These are phyloP conservation scores for Gamsiella multidivaricata DNA, from an alignment of 192 early-diverging fungal species.

Conservation along the genomic window DNA sequence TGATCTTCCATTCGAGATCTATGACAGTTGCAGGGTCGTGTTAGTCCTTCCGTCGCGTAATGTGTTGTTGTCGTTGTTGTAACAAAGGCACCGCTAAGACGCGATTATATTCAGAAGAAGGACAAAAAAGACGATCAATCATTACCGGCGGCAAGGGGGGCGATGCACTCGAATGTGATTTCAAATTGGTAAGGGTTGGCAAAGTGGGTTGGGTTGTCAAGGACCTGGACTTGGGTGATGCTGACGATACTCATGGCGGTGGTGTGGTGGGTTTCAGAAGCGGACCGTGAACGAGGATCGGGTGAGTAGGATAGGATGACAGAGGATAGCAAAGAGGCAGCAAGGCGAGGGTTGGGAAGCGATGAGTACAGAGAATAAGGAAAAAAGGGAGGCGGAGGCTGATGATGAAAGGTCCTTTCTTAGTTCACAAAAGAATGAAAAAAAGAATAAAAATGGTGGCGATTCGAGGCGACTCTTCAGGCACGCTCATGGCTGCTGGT, in stretches of 20 bases:
- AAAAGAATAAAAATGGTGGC: conserved; percentile 25
- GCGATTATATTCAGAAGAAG: neutral
- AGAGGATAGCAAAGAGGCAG: neutral
- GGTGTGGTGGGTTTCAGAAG: neutral
- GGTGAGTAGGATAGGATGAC: neutral
- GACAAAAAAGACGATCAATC: conserved; percentile 2
- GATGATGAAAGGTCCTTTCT: no score
- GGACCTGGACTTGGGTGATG: conserved; percentile 85
- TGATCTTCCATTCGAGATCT: conserved; percentile 98
- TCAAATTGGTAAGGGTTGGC: conserved; percentile 88
- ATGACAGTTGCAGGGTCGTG: conserved; percentile 1
- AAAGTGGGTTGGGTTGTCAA: conserved; percentile 88
- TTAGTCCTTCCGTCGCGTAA: neutral
- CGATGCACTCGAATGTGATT: conserved; percentile 97
- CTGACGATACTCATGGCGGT: conserved; percentile 80
- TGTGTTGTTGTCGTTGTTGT: no score
- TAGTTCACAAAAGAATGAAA: no score
- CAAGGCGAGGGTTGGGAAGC: neutral
- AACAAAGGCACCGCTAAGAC: neutral
- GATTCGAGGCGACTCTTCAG: neutral
- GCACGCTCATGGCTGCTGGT: no score
- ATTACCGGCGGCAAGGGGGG: conserved; percentile 87
- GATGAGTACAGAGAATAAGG: neutral
- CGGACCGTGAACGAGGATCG: neutral
- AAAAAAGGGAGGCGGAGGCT: neutral